Conservation (phyloP, 768 basidiomycete species). For the Plicaturopsis crispa region DNA sequence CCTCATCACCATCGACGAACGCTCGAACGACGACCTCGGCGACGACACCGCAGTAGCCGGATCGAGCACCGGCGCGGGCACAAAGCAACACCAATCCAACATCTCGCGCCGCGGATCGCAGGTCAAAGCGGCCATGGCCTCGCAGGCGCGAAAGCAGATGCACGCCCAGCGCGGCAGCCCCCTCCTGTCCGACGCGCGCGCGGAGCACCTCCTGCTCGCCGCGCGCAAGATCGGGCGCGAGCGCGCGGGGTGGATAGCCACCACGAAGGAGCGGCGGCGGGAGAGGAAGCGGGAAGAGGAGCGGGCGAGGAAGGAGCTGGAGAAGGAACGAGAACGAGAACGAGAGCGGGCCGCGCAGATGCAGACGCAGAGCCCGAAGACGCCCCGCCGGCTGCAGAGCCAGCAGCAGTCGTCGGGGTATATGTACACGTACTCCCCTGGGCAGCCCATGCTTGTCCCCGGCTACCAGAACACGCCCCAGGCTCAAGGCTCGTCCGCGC, state of each 20-base stretch:
- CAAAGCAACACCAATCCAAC: slow-evolving; percentile 17
- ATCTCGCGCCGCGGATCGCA: slow-evolving; percentile 2
- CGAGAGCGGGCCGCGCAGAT: slow-evolving; percentile 16
- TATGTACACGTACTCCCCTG: slow-evolving; percentile 9
- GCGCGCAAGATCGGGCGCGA: slow-evolving; percentile 62
- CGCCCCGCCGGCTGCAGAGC: slow-evolving; percentile 12
- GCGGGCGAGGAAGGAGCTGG: slow-evolving; percentile 22
- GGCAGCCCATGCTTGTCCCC: not conserved
- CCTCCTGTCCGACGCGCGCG: slow-evolving; percentile 54
- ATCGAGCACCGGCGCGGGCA: slow-evolving; percentile 1
- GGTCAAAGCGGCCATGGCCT: not conserved
- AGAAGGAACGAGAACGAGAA: slow-evolving; percentile 11
- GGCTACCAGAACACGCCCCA: not conserved
- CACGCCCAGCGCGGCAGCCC: slow-evolving; percentile 11
- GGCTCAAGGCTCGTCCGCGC: slow-evolving; percentile 10
- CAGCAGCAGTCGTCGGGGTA: slow-evolving; percentile 21
- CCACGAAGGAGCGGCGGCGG: slow-evolving; percentile 24
- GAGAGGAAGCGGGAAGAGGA: slow-evolving; percentile 17
- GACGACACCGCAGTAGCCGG: slow-evolving; percentile 12
- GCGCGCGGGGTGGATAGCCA: slow-evolving; percentile 44
- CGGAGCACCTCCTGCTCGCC: slow-evolving; percentile 65
- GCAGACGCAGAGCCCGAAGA: slow-evolving; percentile 10
- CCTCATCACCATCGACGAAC: slow-evolving; percentile 10
- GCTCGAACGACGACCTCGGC: slow-evolving; percentile 11
- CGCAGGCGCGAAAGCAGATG: not conserved